Percentiles rank a stretch among this genome's conserved stretches.
These are phyloP conservation scores for Suillus cothurnatus DNA, from an alignment of 768 basidiomycete species.

Conservation along the genomic window DNA sequence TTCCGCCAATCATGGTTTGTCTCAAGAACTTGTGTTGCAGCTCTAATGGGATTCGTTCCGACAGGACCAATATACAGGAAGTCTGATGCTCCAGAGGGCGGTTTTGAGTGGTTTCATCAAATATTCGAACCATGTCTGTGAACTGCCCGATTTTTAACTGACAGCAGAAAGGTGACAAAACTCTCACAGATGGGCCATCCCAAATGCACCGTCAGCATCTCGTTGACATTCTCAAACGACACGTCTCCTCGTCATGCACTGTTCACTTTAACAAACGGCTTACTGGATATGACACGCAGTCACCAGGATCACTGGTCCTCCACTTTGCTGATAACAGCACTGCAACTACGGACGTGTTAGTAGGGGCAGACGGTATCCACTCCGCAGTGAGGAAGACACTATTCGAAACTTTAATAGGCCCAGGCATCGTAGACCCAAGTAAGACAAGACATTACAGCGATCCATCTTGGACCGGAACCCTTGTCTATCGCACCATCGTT, in stretches of 20 bases:
- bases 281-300: too few species aligned
- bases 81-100: conserved; percentile 35
- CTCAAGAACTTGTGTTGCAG: neutral
- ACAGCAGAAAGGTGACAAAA: conserved; percentile 22
- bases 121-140: conserved; percentile 18
- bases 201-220: conserved; percentile 27
- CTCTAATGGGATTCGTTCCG: neutral
- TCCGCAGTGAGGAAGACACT: conserved; percentile 28
- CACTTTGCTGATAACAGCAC: conserved; percentile 29
- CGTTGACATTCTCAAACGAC: conserved; percentile 18
- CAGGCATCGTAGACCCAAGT: neutral
- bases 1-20: conserved; percentile 10
- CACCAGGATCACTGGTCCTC: too few species aligned
- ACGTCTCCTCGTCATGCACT: too few species aligned
- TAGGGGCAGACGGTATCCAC: conserved; percentile 50
- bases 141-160: conserved; percentile 20
- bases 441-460: conserved; percentile 16
- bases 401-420: conserved; percentile 19
- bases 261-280: too few species aligned
- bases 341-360: conserved; percentile 41
- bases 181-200: conserved; percentile 20
- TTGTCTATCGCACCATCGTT: conserved; percentile 41
- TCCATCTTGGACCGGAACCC: conserved; percentile 44
- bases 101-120: conserved; percentile 31
- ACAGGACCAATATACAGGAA: conserved; percentile 6